Conservation (phyloP, 164 flowering plant species). For the Chimonanthus praecox region DNA sequence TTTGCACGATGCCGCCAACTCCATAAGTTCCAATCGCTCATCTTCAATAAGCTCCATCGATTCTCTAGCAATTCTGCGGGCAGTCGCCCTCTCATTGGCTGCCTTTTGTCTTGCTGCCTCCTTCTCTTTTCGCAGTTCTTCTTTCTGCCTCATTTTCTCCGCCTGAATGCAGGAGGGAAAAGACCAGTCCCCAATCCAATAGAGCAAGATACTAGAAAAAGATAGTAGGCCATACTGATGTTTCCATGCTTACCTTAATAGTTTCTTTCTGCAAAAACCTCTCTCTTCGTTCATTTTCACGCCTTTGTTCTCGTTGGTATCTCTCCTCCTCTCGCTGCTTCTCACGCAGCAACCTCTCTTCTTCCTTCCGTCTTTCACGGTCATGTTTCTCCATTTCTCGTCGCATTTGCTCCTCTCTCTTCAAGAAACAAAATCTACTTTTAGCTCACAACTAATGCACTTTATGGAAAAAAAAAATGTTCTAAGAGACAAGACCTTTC, state of each 20-base stretch:
- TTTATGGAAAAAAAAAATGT: background rate
- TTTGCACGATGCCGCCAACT: constrained; percentile 64
- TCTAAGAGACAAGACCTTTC: constrained; percentile 46
- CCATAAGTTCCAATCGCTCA: constrained; percentile 93
- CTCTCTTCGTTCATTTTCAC: constrained; percentile 84
- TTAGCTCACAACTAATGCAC: constrained; percentile 11
- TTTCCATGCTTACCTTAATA: constrained; percentile 45
- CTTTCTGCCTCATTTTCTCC: constrained; percentile 83
- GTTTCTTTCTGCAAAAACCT: constrained; percentile 73
- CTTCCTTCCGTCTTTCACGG: constrained; percentile 88
- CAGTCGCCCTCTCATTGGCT: constrained; percentile 83
- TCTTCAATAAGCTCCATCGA: constrained; percentile 90
- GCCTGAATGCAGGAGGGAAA: constrained; percentile 37
- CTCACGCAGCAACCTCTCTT: constrained; percentile 84
- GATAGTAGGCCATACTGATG: background rate
- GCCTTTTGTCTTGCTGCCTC: constrained; percentile 80
- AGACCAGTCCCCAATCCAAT: background rate
- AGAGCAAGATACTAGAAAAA: background rate
- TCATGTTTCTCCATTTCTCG: constrained; percentile 92
- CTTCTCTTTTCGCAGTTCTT: constrained; percentile 76
- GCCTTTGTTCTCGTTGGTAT: constrained; percentile 71
- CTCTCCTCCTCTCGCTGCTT: constrained; percentile 86
- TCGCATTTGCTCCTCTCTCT: constrained; percentile 90
- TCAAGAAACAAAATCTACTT: background rate
- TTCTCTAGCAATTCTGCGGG: constrained; percentile 88